Percentiles rank a stretch among this genome's conserved stretches.
Conservation (phyloP, 2,329 filamentous ascomycete species). For the Reticulascus tulasneorum region DNA sequence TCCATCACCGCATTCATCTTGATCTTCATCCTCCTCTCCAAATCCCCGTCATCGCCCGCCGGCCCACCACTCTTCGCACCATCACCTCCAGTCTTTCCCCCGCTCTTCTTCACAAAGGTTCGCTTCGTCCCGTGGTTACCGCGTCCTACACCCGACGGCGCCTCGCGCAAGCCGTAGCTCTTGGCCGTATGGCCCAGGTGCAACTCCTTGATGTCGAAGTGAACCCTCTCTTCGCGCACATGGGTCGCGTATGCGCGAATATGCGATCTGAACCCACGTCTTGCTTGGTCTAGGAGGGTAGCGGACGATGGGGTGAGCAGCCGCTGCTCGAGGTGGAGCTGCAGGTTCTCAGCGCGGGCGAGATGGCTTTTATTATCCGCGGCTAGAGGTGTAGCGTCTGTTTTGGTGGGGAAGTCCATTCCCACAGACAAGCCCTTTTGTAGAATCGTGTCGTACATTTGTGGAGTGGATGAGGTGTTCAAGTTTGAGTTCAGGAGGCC, state of each 20-base stretch:
- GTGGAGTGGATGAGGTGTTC: slow-evolving; percentile 42
- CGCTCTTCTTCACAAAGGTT: slow-evolving; percentile 28
- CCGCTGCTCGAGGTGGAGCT: slow-evolving; percentile 58
- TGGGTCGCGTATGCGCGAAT: slow-evolving; percentile 95
- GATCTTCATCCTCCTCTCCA: slow-evolving; percentile 61
- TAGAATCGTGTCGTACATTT: slow-evolving; percentile 51
- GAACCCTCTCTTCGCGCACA: slow-evolving; percentile 74
- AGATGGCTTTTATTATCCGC: slow-evolving; percentile 41
- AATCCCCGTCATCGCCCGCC: slow-evolving; percentile 33
- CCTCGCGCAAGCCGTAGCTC: slow-evolving; percentile 84
- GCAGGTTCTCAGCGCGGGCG: slow-evolving; percentile 49
- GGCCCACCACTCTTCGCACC: slow-evolving; percentile 15
- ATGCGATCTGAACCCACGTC: slow-evolving; percentile 85
- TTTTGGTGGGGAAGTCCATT: slow-evolving; percentile 68
- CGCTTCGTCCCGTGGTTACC: slow-evolving; percentile 46
- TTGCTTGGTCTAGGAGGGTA: slow-evolving; percentile 73
- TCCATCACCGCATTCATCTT: slow-evolving; percentile 55
- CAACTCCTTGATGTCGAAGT: slow-evolving; percentile 87
- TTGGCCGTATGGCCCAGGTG: slow-evolving; percentile 94
- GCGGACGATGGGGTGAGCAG: slow-evolving; percentile 37
- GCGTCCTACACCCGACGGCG: slow-evolving; percentile 74
- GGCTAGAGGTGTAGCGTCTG: slow-evolving; percentile 43
- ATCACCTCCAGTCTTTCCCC: slow-evolving; percentile 9
- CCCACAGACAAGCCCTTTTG: slow-evolving; percentile 62
- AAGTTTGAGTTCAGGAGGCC: slow-evolving; percentile 53